Evolutionary conservation across 2,329 filamentous ascomycete species (phyloP).

Genomic region (Tolypocladium paradoxum): DNA sequence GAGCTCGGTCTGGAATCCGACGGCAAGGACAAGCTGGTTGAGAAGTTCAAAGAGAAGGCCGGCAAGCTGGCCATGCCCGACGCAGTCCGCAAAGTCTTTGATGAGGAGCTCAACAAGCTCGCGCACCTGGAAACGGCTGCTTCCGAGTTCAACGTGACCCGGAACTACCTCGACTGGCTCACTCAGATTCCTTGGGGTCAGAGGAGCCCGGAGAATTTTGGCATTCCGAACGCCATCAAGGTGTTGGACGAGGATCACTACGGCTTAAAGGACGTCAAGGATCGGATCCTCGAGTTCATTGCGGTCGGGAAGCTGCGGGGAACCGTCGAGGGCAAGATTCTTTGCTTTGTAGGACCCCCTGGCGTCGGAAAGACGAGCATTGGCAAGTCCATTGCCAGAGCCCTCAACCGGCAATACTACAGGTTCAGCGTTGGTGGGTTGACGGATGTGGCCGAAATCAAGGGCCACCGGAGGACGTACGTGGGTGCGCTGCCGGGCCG

Average conservation of each 20-base stretch:
- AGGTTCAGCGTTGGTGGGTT: slow-evolving; percentile 95
- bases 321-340: slow-evolving; percentile 94
- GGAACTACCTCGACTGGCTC: slow-evolving; percentile 97
- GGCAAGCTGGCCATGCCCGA: slow-evolving; percentile 93
- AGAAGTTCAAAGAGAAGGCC: slow-evolving; percentile 95
- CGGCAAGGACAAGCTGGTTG: slow-evolving; percentile 94
- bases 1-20: slow-evolving; percentile 96
- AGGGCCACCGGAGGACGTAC: slow-evolving; percentile 92
- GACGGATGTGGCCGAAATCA: slow-evolving; percentile 97
- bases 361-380: slow-evolving; percentile 99
- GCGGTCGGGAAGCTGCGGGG: slow-evolving; percentile 94
- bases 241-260: slow-evolving; percentile 96
- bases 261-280: slow-evolving; percentile 94
- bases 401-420: slow-evolving; percentile 93
- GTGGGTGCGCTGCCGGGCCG: slow-evolving; percentile 91
- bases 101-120: slow-evolving; percentile 95
- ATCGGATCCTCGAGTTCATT: slow-evolving; percentile 96
- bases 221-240: slow-evolving; percentile 78
- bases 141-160: slow-evolving; percentile 95
- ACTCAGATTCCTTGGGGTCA: slow-evolving; percentile 98
- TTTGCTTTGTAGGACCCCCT: slow-evolving; percentile 94
- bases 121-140: slow-evolving; percentile 90
- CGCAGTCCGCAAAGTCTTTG: slow-evolving; percentile 91
- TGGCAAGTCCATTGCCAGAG: slow-evolving; percentile 92
- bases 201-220: slow-evolving; percentile 92